Percentiles rank a stretch among this genome's conserved stretches.
Evolutionary conservation across 352 stramenopile genomes (phyloP).

Genomic region (Globisporangium barbulae): DNA sequence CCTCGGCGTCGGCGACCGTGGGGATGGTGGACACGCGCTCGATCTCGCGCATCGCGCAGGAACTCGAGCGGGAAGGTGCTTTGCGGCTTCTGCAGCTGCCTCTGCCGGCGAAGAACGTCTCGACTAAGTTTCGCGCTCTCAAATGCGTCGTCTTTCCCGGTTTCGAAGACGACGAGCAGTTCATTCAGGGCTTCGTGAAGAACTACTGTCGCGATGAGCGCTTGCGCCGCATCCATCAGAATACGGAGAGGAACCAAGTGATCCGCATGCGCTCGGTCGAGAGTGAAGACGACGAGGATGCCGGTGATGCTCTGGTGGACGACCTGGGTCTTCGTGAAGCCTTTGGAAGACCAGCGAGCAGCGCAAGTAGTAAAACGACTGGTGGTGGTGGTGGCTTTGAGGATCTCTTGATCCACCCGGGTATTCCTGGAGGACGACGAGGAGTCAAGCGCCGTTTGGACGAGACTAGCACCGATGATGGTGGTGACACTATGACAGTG

Average conservation of each 20-base stretch:
- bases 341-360: neutral
- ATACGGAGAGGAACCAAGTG: constrained; percentile 49
- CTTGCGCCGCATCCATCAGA: constrained; percentile 63
- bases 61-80: constrained; percentile 50
- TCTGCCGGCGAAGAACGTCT: constrained; percentile 70
- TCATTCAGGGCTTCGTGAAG: constrained; percentile 70
- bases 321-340: neutral
- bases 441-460: constrained; percentile 3
- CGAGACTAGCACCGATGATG: neutral
- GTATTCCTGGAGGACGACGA: neutral
- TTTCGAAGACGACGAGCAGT: constrained; percentile 64
- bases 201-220: constrained; percentile 79
- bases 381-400: neutral
- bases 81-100: constrained; percentile 61
- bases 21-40: constrained; percentile 70
- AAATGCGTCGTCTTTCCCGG: constrained; percentile 63
- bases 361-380: neutral
- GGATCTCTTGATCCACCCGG: neutral
- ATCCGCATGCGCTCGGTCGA: constrained; percentile 43
- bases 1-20: constrained; percentile 23
- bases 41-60: constrained; percentile 61
- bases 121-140: constrained; percentile 71
- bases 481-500: neutral
- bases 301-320: neutral
- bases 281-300: constrained; percentile 36